A percentile compares a stretch with the other conserved stretches of the same genome.
These are phyloP conservation scores for Ceratocystis ficicola DNA, from an alignment of 2,329 filamentous ascomycete species.

Conservation along the genomic window DNA sequence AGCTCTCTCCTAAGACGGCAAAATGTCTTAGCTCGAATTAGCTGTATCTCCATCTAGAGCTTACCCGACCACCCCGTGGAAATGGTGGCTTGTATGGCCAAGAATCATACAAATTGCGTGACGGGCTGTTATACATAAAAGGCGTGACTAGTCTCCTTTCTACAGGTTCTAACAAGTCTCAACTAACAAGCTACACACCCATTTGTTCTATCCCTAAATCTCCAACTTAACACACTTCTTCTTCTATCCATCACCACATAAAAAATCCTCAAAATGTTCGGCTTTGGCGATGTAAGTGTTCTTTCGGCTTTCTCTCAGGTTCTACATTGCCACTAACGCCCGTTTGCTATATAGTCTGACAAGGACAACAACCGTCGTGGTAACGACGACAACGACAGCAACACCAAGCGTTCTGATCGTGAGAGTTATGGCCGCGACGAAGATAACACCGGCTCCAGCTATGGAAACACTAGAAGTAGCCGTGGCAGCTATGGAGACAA, in stretches of 20 bases:
- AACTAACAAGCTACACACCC: not conserved
- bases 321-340: not conserved
- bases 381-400: constrained; percentile 23
- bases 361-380: constrained; percentile 20
- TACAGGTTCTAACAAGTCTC: not conserved
- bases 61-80: not conserved
- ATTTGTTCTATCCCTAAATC: not conserved
- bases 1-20: not conserved
- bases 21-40: not conserved
- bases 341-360: not conserved
- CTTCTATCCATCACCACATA: not conserved
- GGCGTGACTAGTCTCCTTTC: not conserved
- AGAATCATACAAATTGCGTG: not conserved
- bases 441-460: not conserved
- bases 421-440: not conserved
- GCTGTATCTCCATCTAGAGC: not conserved
- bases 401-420: not conserved
- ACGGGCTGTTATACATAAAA: not conserved
- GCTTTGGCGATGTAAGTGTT: constrained; percentile 17
- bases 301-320: not conserved
- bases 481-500: not conserved
- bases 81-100: not conserved
- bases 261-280: constrained; percentile 14
- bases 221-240: not conserved
- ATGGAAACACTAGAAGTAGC: not conserved